phyloP scores from a whole-genome alignment of 2,329 filamentous ascomycete genomes.

The Cryphonectria naterciae region DNA sequence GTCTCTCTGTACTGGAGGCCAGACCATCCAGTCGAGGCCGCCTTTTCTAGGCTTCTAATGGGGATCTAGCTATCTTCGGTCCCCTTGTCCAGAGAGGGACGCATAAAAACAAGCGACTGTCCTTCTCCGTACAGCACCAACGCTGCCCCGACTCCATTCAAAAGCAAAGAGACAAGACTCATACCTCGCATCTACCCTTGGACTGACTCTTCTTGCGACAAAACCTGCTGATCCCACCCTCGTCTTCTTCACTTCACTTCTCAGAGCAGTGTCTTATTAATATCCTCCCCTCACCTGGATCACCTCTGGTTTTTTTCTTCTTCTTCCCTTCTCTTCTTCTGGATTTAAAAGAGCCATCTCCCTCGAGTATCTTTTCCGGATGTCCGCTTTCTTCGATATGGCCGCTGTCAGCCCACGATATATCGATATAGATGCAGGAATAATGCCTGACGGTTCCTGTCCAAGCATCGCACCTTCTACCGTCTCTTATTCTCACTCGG shows the following conservation, averaged over 20 bases:
- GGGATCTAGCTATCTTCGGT: background rate
- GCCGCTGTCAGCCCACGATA: conserved; percentile 33
- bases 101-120: conserved; percentile 16
- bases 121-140: background rate
- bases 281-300: background rate
- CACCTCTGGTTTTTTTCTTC: background rate
- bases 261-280: background rate
- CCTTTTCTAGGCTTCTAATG: background rate
- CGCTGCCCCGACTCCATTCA: background rate
- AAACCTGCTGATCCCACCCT: background rate
- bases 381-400: conserved; percentile 38
- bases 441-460: conserved; percentile 26
- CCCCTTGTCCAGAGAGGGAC: background rate
- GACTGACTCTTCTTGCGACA: background rate
- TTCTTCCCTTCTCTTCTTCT: background rate
- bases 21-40: conserved; percentile 3
- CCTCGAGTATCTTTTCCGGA: conserved; percentile 28
- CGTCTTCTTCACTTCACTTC: background rate
- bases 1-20: background rate
- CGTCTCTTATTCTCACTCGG: conserved; percentile 28
- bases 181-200: background rate
- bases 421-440: conserved; percentile 30
- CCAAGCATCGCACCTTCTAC: conserved; percentile 23
- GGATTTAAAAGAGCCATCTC: conserved; percentile 23
- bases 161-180: background rate